Base-by-base conservation (phyloP, 345 rosid species). In the Populus deltoides region DNA sequence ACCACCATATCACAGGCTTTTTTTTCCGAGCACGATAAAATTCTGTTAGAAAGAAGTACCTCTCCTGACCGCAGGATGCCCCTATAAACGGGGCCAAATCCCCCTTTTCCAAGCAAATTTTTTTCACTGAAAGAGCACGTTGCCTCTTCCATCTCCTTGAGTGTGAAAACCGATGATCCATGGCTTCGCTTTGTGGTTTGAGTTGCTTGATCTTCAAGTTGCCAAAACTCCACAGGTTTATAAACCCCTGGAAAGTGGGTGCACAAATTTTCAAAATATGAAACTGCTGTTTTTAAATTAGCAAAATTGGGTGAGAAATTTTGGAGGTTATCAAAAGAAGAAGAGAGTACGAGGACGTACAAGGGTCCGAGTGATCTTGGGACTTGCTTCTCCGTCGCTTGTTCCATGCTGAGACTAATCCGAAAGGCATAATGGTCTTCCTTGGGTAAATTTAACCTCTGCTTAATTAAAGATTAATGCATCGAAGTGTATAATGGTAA, bases 91-190 rank as follows among this genome's bases (percentile, higher is more conserved):
- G 90, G 84, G 70, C 97, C 99, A 78, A 95, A 95, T 4, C 98
- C 99, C 79, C 99, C 98, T 85, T 92, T 93, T 16, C 97, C 98
- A 1, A 95, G 86, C 29, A 90, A 83, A 77, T 93, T 86, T 43
- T 86, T 85, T 25, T 95, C 99, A 43, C 91, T 86, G 76, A 95
- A 92, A 71, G 87, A 90, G 68, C 82, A 76, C 38, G 99, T 92
- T 20, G 98, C 98, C 83, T 89, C 92, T 75, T 92, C 93, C 98
- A 95, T 93, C 82, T 95, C 96, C 87, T 86, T 92, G 83, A 95
- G 92, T 53, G 93, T 95, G 80, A 88, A 95, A 78, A 95, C 96
- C 13, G 92, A 85, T 41, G 94, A 90, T 47, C 87, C 95, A 53
- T 79, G 87, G 62, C 70, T 86, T 73, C 81, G 82, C 85, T 92